Conservation (phyloP, 345 rosid species). For the Brassica cretica region DNA sequence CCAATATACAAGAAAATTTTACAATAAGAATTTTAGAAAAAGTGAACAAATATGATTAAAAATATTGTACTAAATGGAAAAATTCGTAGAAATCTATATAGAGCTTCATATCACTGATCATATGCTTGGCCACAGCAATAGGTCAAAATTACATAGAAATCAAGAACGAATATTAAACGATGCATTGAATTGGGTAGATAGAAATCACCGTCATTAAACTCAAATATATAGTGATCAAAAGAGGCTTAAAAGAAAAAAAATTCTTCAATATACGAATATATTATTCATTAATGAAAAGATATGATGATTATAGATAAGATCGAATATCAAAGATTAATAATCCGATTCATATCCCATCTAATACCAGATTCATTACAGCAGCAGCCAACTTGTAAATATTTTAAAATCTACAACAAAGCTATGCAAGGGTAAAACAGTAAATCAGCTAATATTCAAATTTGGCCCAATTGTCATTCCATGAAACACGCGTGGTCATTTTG, state of each 20-base stretch:
- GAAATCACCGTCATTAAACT: background rate
- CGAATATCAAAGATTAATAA: background rate
- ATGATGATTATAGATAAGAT: slow-evolving; percentile 17
- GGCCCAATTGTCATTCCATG: background rate
- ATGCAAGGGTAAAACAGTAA: background rate
- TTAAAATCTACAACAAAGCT: background rate
- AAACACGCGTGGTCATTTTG: background rate
- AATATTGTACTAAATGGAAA: too few relatives aligned
- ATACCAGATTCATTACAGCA: background rate
- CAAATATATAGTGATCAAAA: background rate
- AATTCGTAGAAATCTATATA: too few relatives aligned
- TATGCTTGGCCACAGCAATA: background rate
- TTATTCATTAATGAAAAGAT: background rate
- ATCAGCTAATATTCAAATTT: background rate
- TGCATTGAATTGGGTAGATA: background rate
- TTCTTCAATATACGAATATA: background rate
- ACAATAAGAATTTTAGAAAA: too few relatives aligned
- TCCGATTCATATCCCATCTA: background rate
- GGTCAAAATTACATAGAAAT: background rate
- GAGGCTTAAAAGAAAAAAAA: too few relatives aligned
- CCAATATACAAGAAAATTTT: too few relatives aligned
- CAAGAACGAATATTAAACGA: background rate
- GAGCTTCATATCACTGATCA: too few relatives aligned
- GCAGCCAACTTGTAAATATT: background rate
- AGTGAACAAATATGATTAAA: too few relatives aligned